Evolutionary conservation across 441 rosid genomes (phyloP).

Genomic region (Populus hybrid): DNA sequence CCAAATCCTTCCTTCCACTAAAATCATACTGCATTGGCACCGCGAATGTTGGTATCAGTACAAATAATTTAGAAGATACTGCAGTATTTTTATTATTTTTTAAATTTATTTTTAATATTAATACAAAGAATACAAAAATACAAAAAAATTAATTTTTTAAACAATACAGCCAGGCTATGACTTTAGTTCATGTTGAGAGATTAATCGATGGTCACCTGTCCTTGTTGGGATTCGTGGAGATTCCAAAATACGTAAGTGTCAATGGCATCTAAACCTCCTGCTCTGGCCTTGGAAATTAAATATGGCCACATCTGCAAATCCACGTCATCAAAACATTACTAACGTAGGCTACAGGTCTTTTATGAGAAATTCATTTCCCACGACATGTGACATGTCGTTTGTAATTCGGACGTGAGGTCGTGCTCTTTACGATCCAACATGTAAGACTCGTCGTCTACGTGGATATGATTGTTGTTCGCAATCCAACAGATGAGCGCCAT

Average conservation of each 20-base stretch:
- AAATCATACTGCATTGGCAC: constrained; percentile 56
- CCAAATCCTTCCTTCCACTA: constrained; percentile 65
- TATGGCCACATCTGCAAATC: constrained; percentile 71
- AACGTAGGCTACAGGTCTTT: neutral
- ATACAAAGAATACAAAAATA: neutral
- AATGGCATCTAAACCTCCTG: constrained; percentile 80
- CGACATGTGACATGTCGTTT: neutral
- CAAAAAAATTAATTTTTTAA: too few relatives aligned
- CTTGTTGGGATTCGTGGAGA: constrained; percentile 65
- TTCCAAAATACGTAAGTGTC: constrained; percentile 91
- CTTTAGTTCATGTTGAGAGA: neutral
- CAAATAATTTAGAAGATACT: neutral
- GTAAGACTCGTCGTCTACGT: neutral
- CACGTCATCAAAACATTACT: neutral
- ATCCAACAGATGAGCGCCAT: too few relatives aligned
- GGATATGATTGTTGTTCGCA: neutral
- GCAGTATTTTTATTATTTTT: too few relatives aligned
- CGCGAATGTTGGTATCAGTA: neutral
- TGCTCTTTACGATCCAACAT: neutral
- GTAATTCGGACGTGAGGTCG: too few relatives aligned
- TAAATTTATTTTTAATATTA: too few relatives aligned
- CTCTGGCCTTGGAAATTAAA: constrained; percentile 61
- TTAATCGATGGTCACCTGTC: constrained; percentile 40
- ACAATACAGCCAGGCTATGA: too few relatives aligned
- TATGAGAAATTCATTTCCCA: neutral